Conservation (phyloP, 345 rosid species). For the Arabis hirsuta region DNA sequence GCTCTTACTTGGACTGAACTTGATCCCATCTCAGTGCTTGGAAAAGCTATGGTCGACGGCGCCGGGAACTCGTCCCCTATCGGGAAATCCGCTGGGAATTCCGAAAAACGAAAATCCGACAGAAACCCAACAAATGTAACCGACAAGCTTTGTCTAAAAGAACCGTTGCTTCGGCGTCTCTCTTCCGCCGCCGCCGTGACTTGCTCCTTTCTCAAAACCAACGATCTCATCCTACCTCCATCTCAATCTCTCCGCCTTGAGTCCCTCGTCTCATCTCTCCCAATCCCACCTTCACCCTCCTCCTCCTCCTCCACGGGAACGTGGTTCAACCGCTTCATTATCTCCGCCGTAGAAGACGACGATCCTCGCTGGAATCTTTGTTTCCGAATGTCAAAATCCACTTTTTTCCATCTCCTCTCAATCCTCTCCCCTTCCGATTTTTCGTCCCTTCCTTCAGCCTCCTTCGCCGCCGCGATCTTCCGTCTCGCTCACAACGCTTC, state of each 20-base stretch:
- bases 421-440: slow-evolving; percentile 44
- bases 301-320: slow-evolving; percentile 13
- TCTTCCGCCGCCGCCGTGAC: slow-evolving; percentile 55
- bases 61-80: too few relatives aligned
- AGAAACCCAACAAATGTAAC: slow-evolving; percentile 16
- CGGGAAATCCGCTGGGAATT: neutral
- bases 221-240: slow-evolving; percentile 53
- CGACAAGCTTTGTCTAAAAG: slow-evolving; percentile 12
- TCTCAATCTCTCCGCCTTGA: slow-evolving; percentile 36
- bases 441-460: slow-evolving; percentile 47
- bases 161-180: slow-evolving; percentile 47
- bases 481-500: slow-evolving; percentile 78
- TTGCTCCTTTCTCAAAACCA: slow-evolving; percentile 50
- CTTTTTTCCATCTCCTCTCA: slow-evolving; percentile 55
- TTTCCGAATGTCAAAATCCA: slow-evolving; percentile 64
- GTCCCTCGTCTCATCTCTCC: slow-evolving; percentile 53
- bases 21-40: too few relatives aligned
- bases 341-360: slow-evolving; percentile 47
- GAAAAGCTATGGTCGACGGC: too few relatives aligned
- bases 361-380: slow-evolving; percentile 60
- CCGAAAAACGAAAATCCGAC: slow-evolving; percentile 24
- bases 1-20: too few relatives aligned
- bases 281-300: slow-evolving; percentile 33
- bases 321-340: slow-evolving; percentile 56
- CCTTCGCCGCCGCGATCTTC: slow-evolving; percentile 67